Evolutionary conservation across 768 basidiomycete species (phyloP), one percentile per base, ranked within the genome.

Genomic region (Amanita rubescens): DNA sequence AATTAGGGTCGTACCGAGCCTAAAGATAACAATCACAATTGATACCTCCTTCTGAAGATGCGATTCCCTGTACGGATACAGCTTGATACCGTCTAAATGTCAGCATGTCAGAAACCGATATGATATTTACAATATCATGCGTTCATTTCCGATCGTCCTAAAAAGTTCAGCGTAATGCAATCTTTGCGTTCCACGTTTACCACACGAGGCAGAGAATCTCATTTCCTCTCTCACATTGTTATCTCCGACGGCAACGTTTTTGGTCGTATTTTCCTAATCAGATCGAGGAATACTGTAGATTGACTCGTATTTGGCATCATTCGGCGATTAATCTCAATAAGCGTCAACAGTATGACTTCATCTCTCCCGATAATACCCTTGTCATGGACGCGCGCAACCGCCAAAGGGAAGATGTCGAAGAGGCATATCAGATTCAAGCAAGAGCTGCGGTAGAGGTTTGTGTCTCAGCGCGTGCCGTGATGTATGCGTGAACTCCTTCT

Each of bases 341-440:
- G 22, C 35, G 19, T 49, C 47, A 49, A 49, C 47, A 46, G 22
- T 8, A 43, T 30, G 44, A 45, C 25, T n/a, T 45, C 27, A 30
- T 30, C 17, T 15, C 24, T 39, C 24, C 30, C 25, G 6, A 17
- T 9, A 12, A 25, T 15, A 42, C 15, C 39, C 19, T 17, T 47
- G 15, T 30, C 27, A 24, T 67, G 68, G 67, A 65, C 17, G 62
- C 69, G 60, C 69, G 76, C 58, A 67, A 70, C 49, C 76, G 73
- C 55, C 71, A 76, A 34, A 71, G 73, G 49, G 73, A 79, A 63
- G 79, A 82, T 55, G 74, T 78, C 46, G 75, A 85, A 19, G 70
- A 69, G 59, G 85, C 85, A 32, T 77, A 85, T 55, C 67, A 69
- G 41, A 58, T 87, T 17, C 85, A 86, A 61, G 71, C 76, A n/a